Evolutionary conservation across 2,329 filamentous ascomycete species (phyloP).

Genomic region (Hypoxylon sp.): DNA sequence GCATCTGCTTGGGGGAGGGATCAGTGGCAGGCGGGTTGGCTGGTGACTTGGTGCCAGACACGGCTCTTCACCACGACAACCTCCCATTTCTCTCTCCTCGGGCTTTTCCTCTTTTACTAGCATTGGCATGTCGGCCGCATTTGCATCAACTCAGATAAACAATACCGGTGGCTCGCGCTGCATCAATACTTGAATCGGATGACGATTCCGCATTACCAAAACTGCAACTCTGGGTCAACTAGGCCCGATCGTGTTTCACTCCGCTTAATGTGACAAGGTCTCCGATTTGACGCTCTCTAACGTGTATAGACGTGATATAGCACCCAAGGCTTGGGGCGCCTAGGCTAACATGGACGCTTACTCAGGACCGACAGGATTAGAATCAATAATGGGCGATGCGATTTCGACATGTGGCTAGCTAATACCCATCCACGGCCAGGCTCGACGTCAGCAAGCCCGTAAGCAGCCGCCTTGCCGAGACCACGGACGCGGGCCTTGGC

Average conservation of each 20-base stretch:
- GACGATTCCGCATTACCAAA: conserved; percentile 26
- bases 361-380: neutral
- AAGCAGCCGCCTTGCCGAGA: conserved; percentile 22
- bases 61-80: conserved; percentile 27
- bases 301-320: too few relatives aligned
- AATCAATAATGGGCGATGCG: neutral
- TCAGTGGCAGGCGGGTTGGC: conserved; percentile 24
- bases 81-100: conserved; percentile 14
- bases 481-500: conserved; percentile 1
- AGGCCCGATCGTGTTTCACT: conserved; percentile 1
- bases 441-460: conserved; percentile 7
- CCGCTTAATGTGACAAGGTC: conserved; percentile 5
- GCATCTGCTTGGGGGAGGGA: conserved; percentile 10
- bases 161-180: conserved; percentile 43
- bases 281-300: too few relatives aligned
- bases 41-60: conserved; percentile 29
- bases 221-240: neutral
- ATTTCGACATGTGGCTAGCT: conserved; percentile 9
- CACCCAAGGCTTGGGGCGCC: too few relatives aligned
- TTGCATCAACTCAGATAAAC: conserved; percentile 41
- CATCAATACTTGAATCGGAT: conserved; percentile 27
- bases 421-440: conserved; percentile 11
- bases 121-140: conserved; percentile 37
- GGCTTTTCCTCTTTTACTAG: conserved; percentile 35
- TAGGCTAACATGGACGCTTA: too few relatives aligned